These are phyloP conservation scores for Pseudonitzschia multistriata DNA, from an alignment of 108 stramenopile species.

Conservation along the genomic window DNA sequence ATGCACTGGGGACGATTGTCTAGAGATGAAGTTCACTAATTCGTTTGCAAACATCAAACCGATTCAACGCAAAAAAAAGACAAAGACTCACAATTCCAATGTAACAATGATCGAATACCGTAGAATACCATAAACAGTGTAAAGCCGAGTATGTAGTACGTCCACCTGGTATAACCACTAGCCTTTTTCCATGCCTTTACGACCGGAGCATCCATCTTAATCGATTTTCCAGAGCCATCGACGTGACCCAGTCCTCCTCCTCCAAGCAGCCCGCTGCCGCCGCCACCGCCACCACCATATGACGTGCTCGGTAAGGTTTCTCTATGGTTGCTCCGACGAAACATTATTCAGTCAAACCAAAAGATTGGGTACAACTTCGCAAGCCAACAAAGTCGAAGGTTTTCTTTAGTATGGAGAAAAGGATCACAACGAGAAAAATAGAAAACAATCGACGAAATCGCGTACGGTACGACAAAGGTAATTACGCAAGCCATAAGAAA, in stretches of 20 bases:
- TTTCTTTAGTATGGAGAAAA: too few relatives aligned
- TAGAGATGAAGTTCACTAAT: neutral
- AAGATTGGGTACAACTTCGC: too few relatives aligned
- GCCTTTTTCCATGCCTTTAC: conserved; percentile 63
- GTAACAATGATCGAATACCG: conserved; percentile 38
- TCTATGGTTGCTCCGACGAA: conserved; percentile 3
- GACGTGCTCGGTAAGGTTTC: conserved; percentile 20
- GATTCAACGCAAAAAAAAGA: neutral
- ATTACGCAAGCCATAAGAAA: too few relatives aligned
- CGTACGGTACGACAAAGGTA: too few relatives aligned
- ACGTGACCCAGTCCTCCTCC: neutral
- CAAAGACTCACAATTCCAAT: conserved; percentile 40
- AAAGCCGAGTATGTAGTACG: conserved; percentile 38
- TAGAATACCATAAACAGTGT: conserved; percentile 36
- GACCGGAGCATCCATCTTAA: conserved; percentile 76
- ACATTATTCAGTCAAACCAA: conserved; percentile 5
- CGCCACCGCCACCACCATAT: neutral
- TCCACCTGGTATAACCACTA: conserved; percentile 51
- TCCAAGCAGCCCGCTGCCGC: neutral
- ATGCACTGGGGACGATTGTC: neutral
- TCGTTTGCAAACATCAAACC: neutral
- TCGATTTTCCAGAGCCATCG: conserved; percentile 73
- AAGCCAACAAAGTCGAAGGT: too few relatives aligned
- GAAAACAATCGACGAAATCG: too few relatives aligned
- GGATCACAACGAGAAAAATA: too few relatives aligned